phyloP scores from a whole-genome alignment of 345 rosid species.

The Iberis pinnata region DNA sequence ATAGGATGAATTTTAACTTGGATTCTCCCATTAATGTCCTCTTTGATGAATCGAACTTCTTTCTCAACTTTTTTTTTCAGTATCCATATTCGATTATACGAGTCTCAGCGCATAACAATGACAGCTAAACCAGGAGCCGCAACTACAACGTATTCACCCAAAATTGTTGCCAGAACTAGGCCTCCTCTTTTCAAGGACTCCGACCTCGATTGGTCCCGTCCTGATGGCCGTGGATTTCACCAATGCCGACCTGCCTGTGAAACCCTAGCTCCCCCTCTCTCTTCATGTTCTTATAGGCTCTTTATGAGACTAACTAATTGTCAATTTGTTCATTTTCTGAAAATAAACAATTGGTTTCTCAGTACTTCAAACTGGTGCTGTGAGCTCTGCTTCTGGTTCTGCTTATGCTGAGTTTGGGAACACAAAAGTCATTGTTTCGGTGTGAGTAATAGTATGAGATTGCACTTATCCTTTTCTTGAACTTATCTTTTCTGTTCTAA shows the following conservation, averaged over 20 bases:
- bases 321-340: not conserved
- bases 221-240: slow-evolving; percentile 82
- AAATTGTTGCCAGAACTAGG: slow-evolving; percentile 35
- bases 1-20: not conserved
- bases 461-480: not conserved
- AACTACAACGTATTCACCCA: slow-evolving; percentile 65
- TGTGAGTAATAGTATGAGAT: slow-evolving; percentile 68
- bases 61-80: not conserved
- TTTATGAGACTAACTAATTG: too few species aligned
- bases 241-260: slow-evolving; percentile 93
- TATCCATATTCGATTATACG: not conserved
- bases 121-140: slow-evolving; percentile 43
- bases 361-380: slow-evolving; percentile 84
- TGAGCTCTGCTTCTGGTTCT: slow-evolving; percentile 85
- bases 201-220: slow-evolving; percentile 80
- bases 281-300: not conserved
- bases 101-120: slow-evolving; percentile 26
- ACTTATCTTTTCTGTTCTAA: not conserved
- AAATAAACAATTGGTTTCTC: slow-evolving; percentile 10
- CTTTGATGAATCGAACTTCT: not conserved
- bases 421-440: slow-evolving; percentile 91
- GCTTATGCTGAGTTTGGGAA: slow-evolving; percentile 96
- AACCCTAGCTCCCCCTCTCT: slow-evolving; percentile 9
- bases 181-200: slow-evolving; percentile 40
- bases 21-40: not conserved